Evolutionary conservation across 441 rosid species (phyloP), one percentile per base, ranked within the genome.

Genomic region (Daphne laureola): DNA sequence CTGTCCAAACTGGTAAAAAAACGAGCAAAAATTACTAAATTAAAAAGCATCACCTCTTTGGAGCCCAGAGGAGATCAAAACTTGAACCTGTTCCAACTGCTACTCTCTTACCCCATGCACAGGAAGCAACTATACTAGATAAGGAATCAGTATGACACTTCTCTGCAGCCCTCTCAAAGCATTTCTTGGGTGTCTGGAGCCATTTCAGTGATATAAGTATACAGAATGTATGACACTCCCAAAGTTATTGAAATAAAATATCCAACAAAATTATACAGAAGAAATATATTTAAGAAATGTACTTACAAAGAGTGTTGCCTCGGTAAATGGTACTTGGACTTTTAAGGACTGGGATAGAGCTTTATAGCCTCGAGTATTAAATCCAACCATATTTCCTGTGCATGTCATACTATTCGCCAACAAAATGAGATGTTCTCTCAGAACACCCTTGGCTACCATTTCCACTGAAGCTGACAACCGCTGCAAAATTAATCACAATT

Each of bases 81-180:
- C 73, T 65, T 18, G 96, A 79, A 31, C 97, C 97, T 16, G 97
- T 90, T 38, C 97, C 97, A 51, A 90, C 91, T 26, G 82, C 85
- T 42, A 90, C 96, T 9, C 68, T 69, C 50, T 87, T 87, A 4
- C 97, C 97, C 97, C 97, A 90, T 8, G 96, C 77, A 68, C 93
- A 84, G 51, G 96, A 80, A 0, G 87, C 96, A 65, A 87, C 97
- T 0, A 83, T 67, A 35, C 89, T 83, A 54, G 91, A 71, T 38
- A 87, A 72, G 52, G 82, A 43, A 75, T 90, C 96, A 42, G 54
- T 58, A 53, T 87, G 84, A 62, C 90, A 79, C 67, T 87, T 90
- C 69, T 79, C 94, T 48, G 97, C 87, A 43, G 97, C 97, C 70
- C 71, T 81, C 80, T 90, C 94, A 61, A 90, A 90, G 67, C 94